A percentile compares a stretch with the other conserved stretches of the same genome.
Evolutionary conservation across 2,329 filamentous ascomycete genomes (phyloP).

Genomic region (Aspergillus pseudoterreus): DNA sequence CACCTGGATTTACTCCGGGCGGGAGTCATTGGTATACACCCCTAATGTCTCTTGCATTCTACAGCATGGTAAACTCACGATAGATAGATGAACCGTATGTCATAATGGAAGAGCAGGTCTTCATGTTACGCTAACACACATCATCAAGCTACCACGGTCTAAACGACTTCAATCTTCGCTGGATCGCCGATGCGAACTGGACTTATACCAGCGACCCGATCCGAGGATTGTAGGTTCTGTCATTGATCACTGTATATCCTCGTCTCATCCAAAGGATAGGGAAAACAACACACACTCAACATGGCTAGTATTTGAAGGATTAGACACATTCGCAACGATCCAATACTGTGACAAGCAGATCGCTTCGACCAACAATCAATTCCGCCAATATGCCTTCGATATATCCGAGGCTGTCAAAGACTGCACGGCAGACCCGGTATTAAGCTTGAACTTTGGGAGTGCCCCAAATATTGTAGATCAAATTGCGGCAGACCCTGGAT

Average conservation of each 20-base stretch:
- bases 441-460: slow-evolving; percentile 56
- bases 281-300: slow-evolving; percentile 37
- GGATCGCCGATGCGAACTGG: slow-evolving; percentile 59
- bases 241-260: neutral
- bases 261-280: slow-evolving; percentile 12
- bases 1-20: slow-evolving; percentile 57
- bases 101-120: neutral
- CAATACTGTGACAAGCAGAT: slow-evolving; percentile 53
- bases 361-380: slow-evolving; percentile 59
- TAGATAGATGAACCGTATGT: slow-evolving; percentile 34
- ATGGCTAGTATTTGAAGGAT: slow-evolving; percentile 59
- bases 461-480: slow-evolving; percentile 52
- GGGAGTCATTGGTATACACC: slow-evolving; percentile 50
- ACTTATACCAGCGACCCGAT: slow-evolving; percentile 55
- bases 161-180: slow-evolving; percentile 59
- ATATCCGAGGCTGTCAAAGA: slow-evolving; percentile 45
- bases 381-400: slow-evolving; percentile 60
- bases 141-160: slow-evolving; percentile 47
- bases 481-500: slow-evolving; percentile 49
- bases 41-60: neutral
- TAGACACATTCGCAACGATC: slow-evolving; percentile 60
- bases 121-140: neutral
- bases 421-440: slow-evolving; percentile 39
- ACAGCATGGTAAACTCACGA: too few species aligned
- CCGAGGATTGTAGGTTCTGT: slow-evolving; percentile 34